Conservation (phyloP, 2,329 filamentous ascomycete genomes). For the Tolypocladium cylindrosporum region DNA sequence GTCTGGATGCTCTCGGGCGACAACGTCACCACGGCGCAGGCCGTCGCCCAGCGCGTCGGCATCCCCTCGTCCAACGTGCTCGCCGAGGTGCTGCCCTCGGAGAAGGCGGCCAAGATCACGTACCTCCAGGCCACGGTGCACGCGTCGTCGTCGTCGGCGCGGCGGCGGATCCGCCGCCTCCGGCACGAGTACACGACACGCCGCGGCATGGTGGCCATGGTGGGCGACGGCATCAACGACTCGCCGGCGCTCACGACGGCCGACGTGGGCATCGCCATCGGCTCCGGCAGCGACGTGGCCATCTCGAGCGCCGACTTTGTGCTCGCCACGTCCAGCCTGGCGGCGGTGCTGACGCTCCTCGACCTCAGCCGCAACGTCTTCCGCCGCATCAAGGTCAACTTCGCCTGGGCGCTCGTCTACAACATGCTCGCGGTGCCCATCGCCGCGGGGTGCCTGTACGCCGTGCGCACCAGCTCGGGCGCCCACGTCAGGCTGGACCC, state of each 20-base stretch:
- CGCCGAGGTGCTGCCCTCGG: conserved; percentile 73
- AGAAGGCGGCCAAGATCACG: conserved; percentile 67
- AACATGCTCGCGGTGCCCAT: conserved; percentile 70
- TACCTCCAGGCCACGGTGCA: conserved; percentile 47
- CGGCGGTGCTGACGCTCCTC: conserved; percentile 62
- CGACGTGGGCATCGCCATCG: conserved; percentile 77
- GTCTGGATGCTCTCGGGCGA: conserved; percentile 94
- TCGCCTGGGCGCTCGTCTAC: conserved; percentile 76
- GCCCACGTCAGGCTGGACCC: conserved; percentile 58
- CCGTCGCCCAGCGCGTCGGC: conserved; percentile 66
- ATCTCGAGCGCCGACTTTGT: conserved; percentile 76
- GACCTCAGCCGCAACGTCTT: conserved; percentile 64
- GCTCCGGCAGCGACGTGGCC: conserved; percentile 74
- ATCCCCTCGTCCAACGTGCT: conserved; percentile 69
- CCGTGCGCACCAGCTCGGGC: conserved; percentile 33
- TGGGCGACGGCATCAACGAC: conserved; percentile 86
- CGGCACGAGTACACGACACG: conserved; percentile 15
- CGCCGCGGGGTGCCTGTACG: conserved; percentile 69
- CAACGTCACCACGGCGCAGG: conserved; percentile 72
- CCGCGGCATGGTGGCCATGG: conserved; percentile 62
- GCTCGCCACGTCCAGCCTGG: conserved; percentile 62
- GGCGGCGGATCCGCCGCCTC: conserved; percentile 2
- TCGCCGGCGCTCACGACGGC: conserved; percentile 70
- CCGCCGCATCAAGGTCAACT: conserved; percentile 72
- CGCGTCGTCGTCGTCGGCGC: conserved; percentile 10